A percentile compares a stretch with the other conserved stretches of the same genome.
Evolutionary conservation across 371 early-diverging fungal species (phyloP).

Genomic region (Mucor sp.): DNA sequence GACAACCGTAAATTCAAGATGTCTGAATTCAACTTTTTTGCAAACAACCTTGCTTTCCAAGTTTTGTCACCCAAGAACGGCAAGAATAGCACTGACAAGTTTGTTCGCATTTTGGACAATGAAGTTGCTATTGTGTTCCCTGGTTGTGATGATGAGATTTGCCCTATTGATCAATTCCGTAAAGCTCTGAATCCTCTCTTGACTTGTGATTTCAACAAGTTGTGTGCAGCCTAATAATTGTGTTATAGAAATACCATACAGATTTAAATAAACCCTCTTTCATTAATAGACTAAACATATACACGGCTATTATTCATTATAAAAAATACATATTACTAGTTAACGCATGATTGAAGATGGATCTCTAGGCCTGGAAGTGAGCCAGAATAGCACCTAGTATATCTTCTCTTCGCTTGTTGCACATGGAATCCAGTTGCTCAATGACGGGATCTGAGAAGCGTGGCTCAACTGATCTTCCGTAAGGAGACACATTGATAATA

Average conservation of each 20-base stretch:
- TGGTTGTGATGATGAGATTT: neutral
- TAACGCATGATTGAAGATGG: neutral
- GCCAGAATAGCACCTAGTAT: slow-evolving; percentile 1
- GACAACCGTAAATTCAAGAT: slow-evolving; percentile 6
- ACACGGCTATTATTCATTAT: neutral
- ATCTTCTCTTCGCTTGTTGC: slow-evolving; percentile 15
- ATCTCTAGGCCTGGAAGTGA: neutral
- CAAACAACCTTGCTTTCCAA: slow-evolving; percentile 16
- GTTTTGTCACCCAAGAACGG: neutral
- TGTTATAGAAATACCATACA: neutral
- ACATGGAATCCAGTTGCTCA: slow-evolving; percentile 27
- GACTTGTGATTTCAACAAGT: neutral
- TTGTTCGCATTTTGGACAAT: slow-evolving; percentile 16
- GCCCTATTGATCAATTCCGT: neutral
- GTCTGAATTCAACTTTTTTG: slow-evolving; percentile 15
- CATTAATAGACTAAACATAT: neutral
- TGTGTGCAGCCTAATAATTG: neutral
- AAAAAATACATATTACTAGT: neutral
- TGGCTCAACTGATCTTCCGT: slow-evolving; percentile 19
- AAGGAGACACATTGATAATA: slow-evolving; percentile 23
- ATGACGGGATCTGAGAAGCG: slow-evolving; percentile 26
- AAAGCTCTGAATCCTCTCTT: neutral
- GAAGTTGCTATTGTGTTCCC: slow-evolving; percentile 9
- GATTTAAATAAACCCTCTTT: neutral
- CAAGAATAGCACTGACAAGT: neutral